These are phyloP conservation scores for Leishmania aethiopica DNA, from an alignment of 208 protist species.

Conservation along the genomic window DNA sequence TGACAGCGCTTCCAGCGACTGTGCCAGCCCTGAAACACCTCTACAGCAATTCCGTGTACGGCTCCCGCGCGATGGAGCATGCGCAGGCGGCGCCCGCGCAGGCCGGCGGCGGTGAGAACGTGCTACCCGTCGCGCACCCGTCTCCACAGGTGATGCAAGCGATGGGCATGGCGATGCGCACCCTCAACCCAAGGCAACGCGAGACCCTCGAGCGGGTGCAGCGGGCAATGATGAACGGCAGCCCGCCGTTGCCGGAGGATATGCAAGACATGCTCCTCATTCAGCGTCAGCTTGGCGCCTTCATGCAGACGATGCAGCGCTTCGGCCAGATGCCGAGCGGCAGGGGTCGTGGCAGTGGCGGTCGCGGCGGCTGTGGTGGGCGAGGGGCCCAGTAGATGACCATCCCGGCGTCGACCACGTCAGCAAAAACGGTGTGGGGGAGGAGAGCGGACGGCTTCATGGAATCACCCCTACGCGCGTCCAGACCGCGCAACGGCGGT, in stretches of 20 bases:
- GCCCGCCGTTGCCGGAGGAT: constrained; percentile 58
- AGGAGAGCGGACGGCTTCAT: not conserved
- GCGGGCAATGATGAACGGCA: constrained; percentile 56
- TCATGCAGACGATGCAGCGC: constrained; percentile 75
- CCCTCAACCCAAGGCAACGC: constrained; percentile 56
- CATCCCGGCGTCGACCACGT: not conserved
- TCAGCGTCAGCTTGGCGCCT: constrained; percentile 76
- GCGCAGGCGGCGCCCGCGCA: constrained; percentile 21
- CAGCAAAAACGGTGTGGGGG: not conserved
- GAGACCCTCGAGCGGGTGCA: constrained; percentile 65
- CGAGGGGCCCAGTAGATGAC: not conserved
- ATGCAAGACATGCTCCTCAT: constrained; percentile 73
- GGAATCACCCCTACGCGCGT: not conserved
- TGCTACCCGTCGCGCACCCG: constrained; percentile 8
- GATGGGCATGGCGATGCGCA: constrained; percentile 77
- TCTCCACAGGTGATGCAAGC: constrained; percentile 46
- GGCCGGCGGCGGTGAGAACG: constrained; percentile 19
- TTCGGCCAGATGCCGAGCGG: constrained; percentile 35
- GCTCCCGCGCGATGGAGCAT: constrained; percentile 10
- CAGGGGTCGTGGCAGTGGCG: not conserved
- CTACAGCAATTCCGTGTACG: constrained; percentile 23
- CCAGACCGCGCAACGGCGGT: not conserved
- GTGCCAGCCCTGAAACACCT: constrained; percentile 49
- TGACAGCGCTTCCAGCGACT: constrained; percentile 40
- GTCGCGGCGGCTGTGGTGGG: constrained; percentile 8